Evolutionary conservation across 2,329 filamentous ascomycete genomes (phyloP).

Genomic region (Graphium sp.): DNA sequence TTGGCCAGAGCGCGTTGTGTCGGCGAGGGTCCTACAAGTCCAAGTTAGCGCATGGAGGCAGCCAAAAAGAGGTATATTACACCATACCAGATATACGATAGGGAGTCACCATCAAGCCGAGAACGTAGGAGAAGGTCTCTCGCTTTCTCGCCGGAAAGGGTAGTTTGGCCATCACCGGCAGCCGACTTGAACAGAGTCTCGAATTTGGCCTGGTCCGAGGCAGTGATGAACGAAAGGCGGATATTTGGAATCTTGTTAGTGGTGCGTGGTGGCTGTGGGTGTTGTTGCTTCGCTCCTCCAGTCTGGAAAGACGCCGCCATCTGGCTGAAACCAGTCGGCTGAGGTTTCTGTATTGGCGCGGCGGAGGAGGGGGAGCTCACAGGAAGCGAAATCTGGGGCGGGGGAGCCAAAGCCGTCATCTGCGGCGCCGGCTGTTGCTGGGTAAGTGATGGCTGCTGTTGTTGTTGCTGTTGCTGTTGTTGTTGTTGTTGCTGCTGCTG

Average conservation of each 20-base stretch:
- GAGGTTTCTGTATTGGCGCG: conserved; percentile 45
- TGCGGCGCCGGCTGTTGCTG: conserved; percentile 21
- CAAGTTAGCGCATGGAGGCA: conserved; percentile 7
- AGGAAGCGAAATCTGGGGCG: conserved; percentile 24
- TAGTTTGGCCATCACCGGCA: conserved; percentile 66
- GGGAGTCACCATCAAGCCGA: conserved; percentile 67
- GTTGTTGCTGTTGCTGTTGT: conserved; percentile 21
- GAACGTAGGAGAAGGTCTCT: conserved; percentile 79
- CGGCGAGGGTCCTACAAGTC: conserved; percentile 58
- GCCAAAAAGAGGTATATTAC: background rate
- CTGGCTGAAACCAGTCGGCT: conserved; percentile 47
- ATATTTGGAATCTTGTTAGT: conserved; percentile 81
- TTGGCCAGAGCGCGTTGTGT: conserved; percentile 92
- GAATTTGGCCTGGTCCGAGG: conserved; percentile 87
- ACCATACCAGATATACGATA: conserved; percentile 80
- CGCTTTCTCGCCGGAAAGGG: conserved; percentile 84
- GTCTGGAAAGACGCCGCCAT: conserved; percentile 53
- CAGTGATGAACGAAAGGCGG: conserved; percentile 87
- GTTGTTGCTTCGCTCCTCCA: conserved; percentile 26
- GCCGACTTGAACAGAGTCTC: conserved; percentile 96
- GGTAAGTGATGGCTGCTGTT: conserved; percentile 21
- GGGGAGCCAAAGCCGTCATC: too few relatives aligned
- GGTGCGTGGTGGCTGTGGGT: conserved; percentile 28
- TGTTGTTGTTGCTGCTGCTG: conserved; percentile 31
- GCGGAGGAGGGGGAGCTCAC: conserved; percentile 27